A percentile compares a stretch with the other conserved stretches of the same genome.
Conservation (phyloP, 2,329 filamentous ascomycete genomes). For the Phaeosphaeriaceae sp. region DNA sequence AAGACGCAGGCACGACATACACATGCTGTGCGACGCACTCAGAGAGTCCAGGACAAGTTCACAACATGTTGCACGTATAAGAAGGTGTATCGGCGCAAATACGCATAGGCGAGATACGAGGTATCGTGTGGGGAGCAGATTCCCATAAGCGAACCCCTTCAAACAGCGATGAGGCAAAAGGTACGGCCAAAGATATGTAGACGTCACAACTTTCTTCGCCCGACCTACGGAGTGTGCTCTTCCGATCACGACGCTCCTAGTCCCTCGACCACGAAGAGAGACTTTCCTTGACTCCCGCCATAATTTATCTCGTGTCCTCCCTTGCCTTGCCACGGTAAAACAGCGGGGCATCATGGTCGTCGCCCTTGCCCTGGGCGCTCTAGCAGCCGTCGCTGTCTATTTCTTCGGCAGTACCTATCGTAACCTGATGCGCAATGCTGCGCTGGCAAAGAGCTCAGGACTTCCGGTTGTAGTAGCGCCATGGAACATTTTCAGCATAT, state of each 20-base stretch:
- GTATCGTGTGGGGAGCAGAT: conserved; percentile 5
- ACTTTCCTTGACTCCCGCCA: not conserved
- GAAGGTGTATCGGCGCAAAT: not conserved
- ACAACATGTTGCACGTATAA: conserved; percentile 1
- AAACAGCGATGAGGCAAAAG: conserved; percentile 39
- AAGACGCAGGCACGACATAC: not conserved
- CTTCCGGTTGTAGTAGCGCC: conserved; percentile 54
- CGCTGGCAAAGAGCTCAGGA: conserved; percentile 54
- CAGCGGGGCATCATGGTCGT: conserved; percentile 28
- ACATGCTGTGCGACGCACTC: not conserved
- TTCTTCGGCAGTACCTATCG: conserved; percentile 44
- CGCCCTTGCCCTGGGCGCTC: conserved; percentile 31
- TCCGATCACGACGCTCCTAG: conserved; percentile 13
- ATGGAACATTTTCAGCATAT: conserved; percentile 56
- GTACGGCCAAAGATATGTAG: conserved; percentile 16
- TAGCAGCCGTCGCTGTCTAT: conserved; percentile 39
- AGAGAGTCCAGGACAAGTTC: not conserved
- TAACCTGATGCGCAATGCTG: conserved; percentile 50
- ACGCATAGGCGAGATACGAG: not conserved
- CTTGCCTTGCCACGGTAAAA: not conserved
- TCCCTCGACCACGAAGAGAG: conserved; percentile 1
- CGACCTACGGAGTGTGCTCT: conserved; percentile 11
- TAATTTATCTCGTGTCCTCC: not conserved
- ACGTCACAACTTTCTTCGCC: conserved; percentile 28
- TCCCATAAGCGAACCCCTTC: conserved; percentile 22